Percentiles rank a stretch among this genome's conserved stretches.
These are phyloP conservation scores for Penicillium expansum DNA, from an alignment of 2,329 filamentous ascomycete species.

Conservation along the genomic window DNA sequence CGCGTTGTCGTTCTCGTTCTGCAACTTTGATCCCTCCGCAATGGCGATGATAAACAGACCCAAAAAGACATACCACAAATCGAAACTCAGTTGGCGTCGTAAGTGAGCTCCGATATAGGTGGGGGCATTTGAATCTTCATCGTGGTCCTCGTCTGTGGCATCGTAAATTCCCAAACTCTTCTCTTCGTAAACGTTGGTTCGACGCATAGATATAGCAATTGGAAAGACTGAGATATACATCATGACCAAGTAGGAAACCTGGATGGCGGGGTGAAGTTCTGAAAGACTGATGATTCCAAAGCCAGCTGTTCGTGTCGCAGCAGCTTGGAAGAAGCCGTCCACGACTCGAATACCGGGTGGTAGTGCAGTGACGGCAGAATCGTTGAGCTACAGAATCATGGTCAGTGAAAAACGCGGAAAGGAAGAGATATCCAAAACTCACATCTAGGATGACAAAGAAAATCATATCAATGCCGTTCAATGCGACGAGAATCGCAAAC, in stretches of 20 bases:
- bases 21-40: constrained; percentile 71
- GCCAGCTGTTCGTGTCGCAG: constrained; percentile 84
- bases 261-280: constrained; percentile 80
- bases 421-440: constrained; percentile 38
- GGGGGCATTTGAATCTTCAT: constrained; percentile 58
- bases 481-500: constrained; percentile 74
- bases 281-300: constrained; percentile 79
- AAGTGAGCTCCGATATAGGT: constrained; percentile 91
- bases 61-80: constrained; percentile 94
- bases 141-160: constrained; percentile 56
- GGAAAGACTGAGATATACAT: constrained; percentile 99
- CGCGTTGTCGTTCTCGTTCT: constrained; percentile 55
- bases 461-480: constrained; percentile 82
- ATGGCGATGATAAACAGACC: constrained; percentile 92
- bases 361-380: constrained; percentile 64
- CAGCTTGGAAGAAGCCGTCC: constrained; percentile 86
- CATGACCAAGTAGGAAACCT: constrained; percentile 95
- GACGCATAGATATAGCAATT: constrained; percentile 89
- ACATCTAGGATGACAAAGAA: constrained; percentile 92
- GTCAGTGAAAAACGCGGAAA: constrained; percentile 14
- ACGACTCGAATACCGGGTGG: constrained; percentile 74
- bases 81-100: constrained; percentile 89
- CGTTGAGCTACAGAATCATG: constrained; percentile 59
- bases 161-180: constrained; percentile 63
- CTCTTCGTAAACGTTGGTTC: constrained; percentile 96